A percentile compares a stretch with the other conserved stretches of the same genome.
Evolutionary conservation across 441 rosid species (phyloP).

Genomic region (Populus hybrid): DNA sequence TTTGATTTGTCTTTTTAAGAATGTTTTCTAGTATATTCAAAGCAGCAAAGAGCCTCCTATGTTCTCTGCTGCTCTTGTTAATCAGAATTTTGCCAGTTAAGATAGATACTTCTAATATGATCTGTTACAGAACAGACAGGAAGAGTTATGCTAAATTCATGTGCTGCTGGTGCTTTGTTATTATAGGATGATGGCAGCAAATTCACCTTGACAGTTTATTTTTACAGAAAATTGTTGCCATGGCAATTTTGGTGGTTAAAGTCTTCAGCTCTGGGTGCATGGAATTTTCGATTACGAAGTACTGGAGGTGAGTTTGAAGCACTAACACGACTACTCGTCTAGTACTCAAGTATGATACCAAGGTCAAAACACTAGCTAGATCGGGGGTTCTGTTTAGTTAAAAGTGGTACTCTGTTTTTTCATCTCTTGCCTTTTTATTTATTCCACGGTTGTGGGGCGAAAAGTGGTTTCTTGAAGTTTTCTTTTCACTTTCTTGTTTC

Average conservation of each 20-base stretch:
- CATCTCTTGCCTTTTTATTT: not conserved
- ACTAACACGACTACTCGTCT: not conserved
- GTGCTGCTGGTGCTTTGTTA: not conserved
- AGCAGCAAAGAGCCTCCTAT: not conserved
- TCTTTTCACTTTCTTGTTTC: too few species aligned
- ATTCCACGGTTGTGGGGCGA: too few species aligned
- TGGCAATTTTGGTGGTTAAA: slow-evolving; percentile 26
- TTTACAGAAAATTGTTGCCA: slow-evolving; percentile 32
- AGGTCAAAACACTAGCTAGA: not conserved
- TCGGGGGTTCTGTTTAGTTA: not conserved
- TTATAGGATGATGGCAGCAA: not conserved
- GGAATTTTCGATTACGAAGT: slow-evolving; percentile 7
- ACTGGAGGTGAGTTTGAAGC: slow-evolving; percentile 35
- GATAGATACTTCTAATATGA: not conserved
- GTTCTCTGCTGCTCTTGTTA: not conserved
- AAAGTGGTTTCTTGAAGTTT: too few species aligned
- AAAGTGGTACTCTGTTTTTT: not conserved
- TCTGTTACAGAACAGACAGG: not conserved
- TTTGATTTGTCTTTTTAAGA: not conserved
- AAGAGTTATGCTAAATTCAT: not conserved
- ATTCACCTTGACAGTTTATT: not conserved
- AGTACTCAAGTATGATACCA: not conserved
- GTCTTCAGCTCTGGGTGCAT: slow-evolving; percentile 20
- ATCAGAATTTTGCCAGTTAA: not conserved
- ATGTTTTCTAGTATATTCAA: not conserved